Conservation (phyloP, 1,284 basidiomycete species). For the Fomitopsis pinicola region DNA sequence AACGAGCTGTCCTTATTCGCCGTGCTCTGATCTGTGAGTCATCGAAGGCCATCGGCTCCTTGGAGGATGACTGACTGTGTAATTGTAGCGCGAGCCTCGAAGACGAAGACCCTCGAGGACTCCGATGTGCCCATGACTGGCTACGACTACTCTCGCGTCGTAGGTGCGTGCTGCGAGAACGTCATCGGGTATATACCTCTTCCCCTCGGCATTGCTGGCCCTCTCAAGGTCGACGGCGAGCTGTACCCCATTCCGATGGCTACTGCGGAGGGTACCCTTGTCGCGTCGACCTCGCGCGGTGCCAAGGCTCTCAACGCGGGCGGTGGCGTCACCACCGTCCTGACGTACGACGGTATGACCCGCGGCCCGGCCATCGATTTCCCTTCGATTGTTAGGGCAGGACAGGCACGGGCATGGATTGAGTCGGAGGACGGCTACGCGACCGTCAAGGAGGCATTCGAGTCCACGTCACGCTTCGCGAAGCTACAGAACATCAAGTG, state of each 20-base stretch:
- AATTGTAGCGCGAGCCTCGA: slow-evolving; percentile 74
- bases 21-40: slow-evolving; percentile 89
- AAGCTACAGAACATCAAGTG: slow-evolving; percentile 80
- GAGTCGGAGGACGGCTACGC: slow-evolving; percentile 80
- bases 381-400: slow-evolving; percentile 77
- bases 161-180: slow-evolving; percentile 99
- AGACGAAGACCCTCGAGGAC: slow-evolving; percentile 81
- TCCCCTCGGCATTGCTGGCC: slow-evolving; percentile 95
- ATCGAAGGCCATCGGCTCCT: too few relatives aligned
- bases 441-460: slow-evolving; percentile 83
- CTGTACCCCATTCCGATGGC: slow-evolving; percentile 96
- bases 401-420: slow-evolving; percentile 86
- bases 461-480: slow-evolving; percentile 91
- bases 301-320: slow-evolving; percentile 97
- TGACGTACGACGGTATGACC: slow-evolving; percentile 96
- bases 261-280: slow-evolving; percentile 97
- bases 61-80: background rate
- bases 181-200: slow-evolving; percentile 97
- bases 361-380: slow-evolving; percentile 98
- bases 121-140: slow-evolving; percentile 81
- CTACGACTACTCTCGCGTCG: slow-evolving; percentile 94
- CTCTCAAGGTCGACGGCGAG: slow-evolving; percentile 87
- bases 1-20: slow-evolving; percentile 85
- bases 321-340: slow-evolving; percentile 92
- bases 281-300: slow-evolving; percentile 95